Base-by-base conservation (phyloP, 2,329 filamentous ascomycete genomes). In the Fusarium verticillioides region DNA sequence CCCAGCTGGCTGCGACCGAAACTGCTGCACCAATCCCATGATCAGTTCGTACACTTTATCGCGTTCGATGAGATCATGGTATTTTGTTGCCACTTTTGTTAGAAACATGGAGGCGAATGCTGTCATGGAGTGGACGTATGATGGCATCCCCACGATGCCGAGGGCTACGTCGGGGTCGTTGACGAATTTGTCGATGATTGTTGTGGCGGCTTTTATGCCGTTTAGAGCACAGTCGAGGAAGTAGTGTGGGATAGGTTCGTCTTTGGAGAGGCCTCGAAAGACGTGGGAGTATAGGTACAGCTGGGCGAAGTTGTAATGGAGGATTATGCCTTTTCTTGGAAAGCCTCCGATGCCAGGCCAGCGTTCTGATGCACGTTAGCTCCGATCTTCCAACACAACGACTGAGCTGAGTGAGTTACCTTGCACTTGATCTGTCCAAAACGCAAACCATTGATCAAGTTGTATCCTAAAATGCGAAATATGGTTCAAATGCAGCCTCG, bases 81-180 rank as follows among this genome's bases (percentile, higher is more conserved):
- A 82, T 57, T 83, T 85, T 34, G 81, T 80, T 3, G 84, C 80
- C 3, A 87, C 77, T 64, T 85, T 86, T 11, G 85, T 81, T 0
- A 87, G 78, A 66, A 87, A 87, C 68, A 86, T 84, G 61, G 84
- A 86, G 2, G 86, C 85, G 62, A 87, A 87, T 0, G 84, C 84
- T 0, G 84, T 86, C 86, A 87, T 87, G n/a, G 84, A 85, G 69
- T 86, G 84, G 4, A 86, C 80, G 46, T 87, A 87, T n/a, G 84
- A 84, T 2, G 86, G 85, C 75, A 87, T 84, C 6, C 85, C 84
- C 73, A 67, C 70, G 2, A 81, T 79, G 0, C 80, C 81, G 3
- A 80, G 76, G 3, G 81, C 79, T 15, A 86, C 79, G 39, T 85
- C 82, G 0, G 79, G 74, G 28, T 86, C 84, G 3, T 78, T 80